A percentile compares a stretch with the other conserved stretches of the same genome.
phyloP scores from a whole-genome alignment of 148 eudicot species.

The Diospyros lotus region DNA sequence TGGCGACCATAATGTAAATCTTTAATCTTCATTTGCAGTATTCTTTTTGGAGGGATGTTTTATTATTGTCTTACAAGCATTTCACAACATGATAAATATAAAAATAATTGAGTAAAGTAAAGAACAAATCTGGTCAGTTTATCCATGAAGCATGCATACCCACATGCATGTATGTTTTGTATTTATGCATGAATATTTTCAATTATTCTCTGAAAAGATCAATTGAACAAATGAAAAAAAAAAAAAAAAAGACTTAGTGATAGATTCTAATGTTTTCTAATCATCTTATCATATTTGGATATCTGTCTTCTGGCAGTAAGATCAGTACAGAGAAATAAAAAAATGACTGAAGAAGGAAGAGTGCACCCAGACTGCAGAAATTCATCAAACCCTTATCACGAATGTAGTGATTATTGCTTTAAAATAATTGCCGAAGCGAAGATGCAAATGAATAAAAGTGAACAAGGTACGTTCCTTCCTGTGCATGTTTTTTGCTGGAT shows the following conservation, averaged over 20 bases:
- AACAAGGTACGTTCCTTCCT: conserved; percentile 28
- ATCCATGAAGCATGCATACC: no score
- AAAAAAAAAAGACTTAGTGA: neutral
- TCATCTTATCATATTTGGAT: neutral
- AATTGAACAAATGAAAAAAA: neutral
- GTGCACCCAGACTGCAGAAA: conserved; percentile 93
- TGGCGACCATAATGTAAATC: no score
- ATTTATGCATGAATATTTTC: neutral
- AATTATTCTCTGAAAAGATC: neutral
- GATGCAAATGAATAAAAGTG: conserved; percentile 23
- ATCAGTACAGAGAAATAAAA: neutral
- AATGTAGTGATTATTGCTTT: conserved; percentile 87
- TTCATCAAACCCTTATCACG: conserved; percentile 79
- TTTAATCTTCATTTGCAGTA: no score
- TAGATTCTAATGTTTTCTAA: neutral
- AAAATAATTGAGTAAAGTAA: no score
- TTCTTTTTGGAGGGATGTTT: no score
- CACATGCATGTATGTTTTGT: neutral
- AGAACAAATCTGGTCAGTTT: no score
- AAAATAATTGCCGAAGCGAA: conserved; percentile 66
- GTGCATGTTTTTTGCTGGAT: neutral
- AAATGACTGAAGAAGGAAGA: conserved; percentile 56
- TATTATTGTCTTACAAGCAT: no score
- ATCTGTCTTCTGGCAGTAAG: conserved; percentile 1
- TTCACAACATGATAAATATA: no score